Base-by-base conservation (phyloP, 345 rosid species). In the Melastoma malabathricum region DNA sequence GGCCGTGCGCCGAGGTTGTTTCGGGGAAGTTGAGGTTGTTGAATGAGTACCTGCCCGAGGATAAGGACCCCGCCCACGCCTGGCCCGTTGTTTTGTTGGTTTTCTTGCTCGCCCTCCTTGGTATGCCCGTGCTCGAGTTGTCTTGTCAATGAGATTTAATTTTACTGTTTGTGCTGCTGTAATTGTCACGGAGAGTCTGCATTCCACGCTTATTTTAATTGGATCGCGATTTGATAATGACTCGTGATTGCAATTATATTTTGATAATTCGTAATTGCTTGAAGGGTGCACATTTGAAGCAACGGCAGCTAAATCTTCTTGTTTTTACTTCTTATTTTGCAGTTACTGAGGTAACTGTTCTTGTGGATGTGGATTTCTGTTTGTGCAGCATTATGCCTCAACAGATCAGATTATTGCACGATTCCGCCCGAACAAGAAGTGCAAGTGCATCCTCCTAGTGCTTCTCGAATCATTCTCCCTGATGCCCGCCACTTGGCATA, bases 11-110 rank as follows among this genome's bases (percentile, higher is more conserved):
- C 18, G 75, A 77, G 58, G 75, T 77, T 31, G 38, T 31, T 22
- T 76, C 78, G 2, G 71, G 72, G 25, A 76, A 78, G 52, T 69
- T 90, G 54, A 72, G 72, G 52, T 86, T 84, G 46, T 78, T 90
- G 68, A 90, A 90, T 17, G 94, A 90, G 58, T 84, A 64, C 44
- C 80, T 90, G 72, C 96, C 98, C 8, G 98, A 90, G 81, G 98
- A 90, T 80, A 94, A 94, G 61, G 83, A 90, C 71, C 98, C 96
- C 0, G 67, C 54, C 51, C 87, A 75, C 38, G 89, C 89, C 22
- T 90, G 98, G 98, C 84, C 89, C 34, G 82, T 90, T 34, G 65
- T 90, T 52, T 48, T 86, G 68, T 72, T 77, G 59, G 93, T 80
- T 57, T 68, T 59, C 55, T 54, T 86, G 50, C 60, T 86, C n/a